Conservation (phyloP, 345 rosid genomes). For the Euphorbia peplus region DNA sequence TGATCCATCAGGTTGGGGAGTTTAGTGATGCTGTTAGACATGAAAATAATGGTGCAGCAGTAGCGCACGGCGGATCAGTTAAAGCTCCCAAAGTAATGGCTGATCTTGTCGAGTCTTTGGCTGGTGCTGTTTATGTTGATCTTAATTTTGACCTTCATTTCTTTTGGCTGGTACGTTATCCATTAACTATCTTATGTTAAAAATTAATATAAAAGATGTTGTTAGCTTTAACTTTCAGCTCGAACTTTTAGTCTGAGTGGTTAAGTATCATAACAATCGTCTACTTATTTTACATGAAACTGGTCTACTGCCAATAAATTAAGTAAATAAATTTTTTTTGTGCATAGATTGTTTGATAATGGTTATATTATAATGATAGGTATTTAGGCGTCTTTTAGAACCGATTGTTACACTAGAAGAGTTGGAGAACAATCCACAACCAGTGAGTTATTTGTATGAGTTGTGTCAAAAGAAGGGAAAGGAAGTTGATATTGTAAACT, state of each 20-base stretch:
- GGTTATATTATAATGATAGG: slow-evolving; percentile 33
- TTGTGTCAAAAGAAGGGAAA: slow-evolving; percentile 66
- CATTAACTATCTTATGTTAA: slow-evolving; percentile 1
- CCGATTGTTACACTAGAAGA: slow-evolving; percentile 57
- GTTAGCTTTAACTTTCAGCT: too few species aligned
- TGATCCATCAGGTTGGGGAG: slow-evolving; percentile 46
- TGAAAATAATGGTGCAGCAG: slow-evolving; percentile 50
- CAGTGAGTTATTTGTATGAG: slow-evolving; percentile 55
- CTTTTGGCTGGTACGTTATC: slow-evolving; percentile 79
- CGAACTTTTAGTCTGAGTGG: too few species aligned
- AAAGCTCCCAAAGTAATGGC: slow-evolving; percentile 88
- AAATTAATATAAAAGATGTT: too few species aligned
- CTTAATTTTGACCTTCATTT: slow-evolving; percentile 47
- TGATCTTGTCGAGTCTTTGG: slow-evolving; percentile 69
- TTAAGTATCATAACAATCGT: too few species aligned
- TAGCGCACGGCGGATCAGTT: slow-evolving; percentile 52
- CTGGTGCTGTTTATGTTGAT: slow-evolving; percentile 70
- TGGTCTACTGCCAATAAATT: too few species aligned
- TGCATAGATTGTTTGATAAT: background rate
- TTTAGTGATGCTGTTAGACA: slow-evolving; percentile 47
- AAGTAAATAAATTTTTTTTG: background rate
- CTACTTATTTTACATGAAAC: background rate
- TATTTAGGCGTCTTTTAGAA: slow-evolving; percentile 62
- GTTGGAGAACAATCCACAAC: slow-evolving; percentile 65
- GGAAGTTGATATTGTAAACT: slow-evolving; percentile 39